Conservation (phyloP, 2,329 filamentous ascomycete genomes). For the Cladosporium phlei region DNA sequence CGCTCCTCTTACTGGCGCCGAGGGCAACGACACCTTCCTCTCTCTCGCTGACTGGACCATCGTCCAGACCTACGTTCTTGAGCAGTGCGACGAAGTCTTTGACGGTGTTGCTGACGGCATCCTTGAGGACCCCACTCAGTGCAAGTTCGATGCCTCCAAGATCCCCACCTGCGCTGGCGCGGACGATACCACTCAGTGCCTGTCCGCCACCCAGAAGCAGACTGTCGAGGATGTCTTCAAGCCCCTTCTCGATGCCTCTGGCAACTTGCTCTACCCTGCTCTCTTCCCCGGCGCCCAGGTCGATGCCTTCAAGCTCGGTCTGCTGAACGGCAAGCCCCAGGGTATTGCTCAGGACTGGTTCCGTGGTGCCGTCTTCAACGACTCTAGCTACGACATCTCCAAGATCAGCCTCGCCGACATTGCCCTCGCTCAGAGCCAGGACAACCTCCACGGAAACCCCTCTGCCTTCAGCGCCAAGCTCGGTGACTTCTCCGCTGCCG, state of each 20-base stretch:
- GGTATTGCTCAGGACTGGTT: slow-evolving; percentile 46
- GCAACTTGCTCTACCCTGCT: slow-evolving; percentile 47
- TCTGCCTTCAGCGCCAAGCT: slow-evolving; percentile 36
- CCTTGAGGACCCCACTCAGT: slow-evolving; percentile 44
- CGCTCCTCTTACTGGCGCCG: slow-evolving; percentile 38
- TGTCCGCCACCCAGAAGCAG: slow-evolving; percentile 41
- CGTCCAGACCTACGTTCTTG: slow-evolving; percentile 42
- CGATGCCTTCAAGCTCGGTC: slow-evolving; percentile 32
- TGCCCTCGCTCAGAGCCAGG: slow-evolving; percentile 32
- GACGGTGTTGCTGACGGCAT: slow-evolving; percentile 48
- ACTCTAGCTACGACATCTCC: slow-evolving; percentile 39
- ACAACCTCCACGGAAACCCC: slow-evolving; percentile 41
- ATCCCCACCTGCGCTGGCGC: slow-evolving; percentile 34
- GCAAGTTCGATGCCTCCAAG: slow-evolving; percentile 34
- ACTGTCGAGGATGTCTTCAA: slow-evolving; percentile 42
- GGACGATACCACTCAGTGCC: slow-evolving; percentile 35
- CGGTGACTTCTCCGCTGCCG: slow-evolving; percentile 34
- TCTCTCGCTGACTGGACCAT: slow-evolving; percentile 36
- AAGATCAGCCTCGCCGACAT: slow-evolving; percentile 40
- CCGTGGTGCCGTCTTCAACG: slow-evolving; percentile 46
- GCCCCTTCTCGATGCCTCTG: slow-evolving; percentile 40
- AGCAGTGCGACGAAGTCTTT: slow-evolving; percentile 47
- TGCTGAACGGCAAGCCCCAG: slow-evolving; percentile 41
- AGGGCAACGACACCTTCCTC: slow-evolving; percentile 39
- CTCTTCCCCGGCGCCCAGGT: slow-evolving; percentile 47